Evolutionary conservation across 768 basidiomycete genomes (phyloP).

Genomic region (Lentinula sp.): DNA sequence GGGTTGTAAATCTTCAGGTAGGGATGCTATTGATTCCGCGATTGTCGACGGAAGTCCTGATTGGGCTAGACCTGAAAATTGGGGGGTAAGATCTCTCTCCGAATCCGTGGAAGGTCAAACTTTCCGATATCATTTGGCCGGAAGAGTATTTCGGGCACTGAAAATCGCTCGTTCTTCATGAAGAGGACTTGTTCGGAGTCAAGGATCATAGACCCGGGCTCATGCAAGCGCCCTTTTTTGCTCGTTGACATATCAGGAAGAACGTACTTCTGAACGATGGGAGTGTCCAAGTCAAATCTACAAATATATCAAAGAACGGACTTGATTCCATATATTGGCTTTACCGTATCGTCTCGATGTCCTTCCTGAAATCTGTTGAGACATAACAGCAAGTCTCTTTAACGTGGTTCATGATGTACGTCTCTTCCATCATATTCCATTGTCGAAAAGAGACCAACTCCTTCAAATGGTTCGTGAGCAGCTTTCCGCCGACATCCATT

Average conservation of each 20-base stretch:
- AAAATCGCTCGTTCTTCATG: conserved; percentile 90
- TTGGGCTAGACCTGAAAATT: conserved; percentile 66
- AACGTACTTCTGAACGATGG: conserved; percentile 82
- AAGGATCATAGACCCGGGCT: conserved; percentile 43
- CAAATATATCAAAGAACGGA: not conserved
- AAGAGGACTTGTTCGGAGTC: conserved; percentile 65
- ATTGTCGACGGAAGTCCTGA: conserved; percentile 73
- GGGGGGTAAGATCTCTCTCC: not conserved
- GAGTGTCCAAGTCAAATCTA: conserved; percentile 55
- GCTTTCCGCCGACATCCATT: conserved; percentile 92
- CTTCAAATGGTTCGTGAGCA: conserved; percentile 92
- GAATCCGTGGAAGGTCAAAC: conserved; percentile 16
- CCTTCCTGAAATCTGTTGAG: conserved; percentile 60
- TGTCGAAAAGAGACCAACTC: conserved; percentile 92
- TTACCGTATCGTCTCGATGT: conserved; percentile 77
- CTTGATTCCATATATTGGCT: conserved; percentile 14
- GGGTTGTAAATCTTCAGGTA: conserved; percentile 79
- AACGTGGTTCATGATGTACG: conserved; percentile 87
- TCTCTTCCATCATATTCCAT: conserved; percentile 99
- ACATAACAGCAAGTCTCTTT: conserved; percentile 91
- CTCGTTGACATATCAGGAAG: conserved; percentile 81
- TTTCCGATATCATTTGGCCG: conserved; percentile 84
- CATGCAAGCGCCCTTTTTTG: conserved; percentile 50
- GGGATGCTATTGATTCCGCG: conserved; percentile 64
- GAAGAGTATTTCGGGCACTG: conserved; percentile 90